Conservation (phyloP, 2,329 filamentous ascomycete genomes). For the Beauveria medogensis region DNA sequence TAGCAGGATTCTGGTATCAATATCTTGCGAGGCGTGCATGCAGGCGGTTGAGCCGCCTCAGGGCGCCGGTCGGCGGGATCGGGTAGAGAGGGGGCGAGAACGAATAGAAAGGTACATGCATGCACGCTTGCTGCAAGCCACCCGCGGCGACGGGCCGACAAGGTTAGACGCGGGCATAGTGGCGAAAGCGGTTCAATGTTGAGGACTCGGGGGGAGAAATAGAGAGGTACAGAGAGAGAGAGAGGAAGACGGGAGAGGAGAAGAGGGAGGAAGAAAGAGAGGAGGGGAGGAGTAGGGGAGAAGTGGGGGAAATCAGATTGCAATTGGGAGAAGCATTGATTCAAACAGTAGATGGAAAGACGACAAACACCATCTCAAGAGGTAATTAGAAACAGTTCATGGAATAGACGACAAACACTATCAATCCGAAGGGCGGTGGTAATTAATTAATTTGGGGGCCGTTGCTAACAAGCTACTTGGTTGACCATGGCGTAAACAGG, state of each 20-base stretch:
- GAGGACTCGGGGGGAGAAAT: neutral
- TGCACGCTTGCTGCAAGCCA: conserved; percentile 1
- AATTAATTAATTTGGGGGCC: neutral
- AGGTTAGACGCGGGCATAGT: conserved; percentile 3
- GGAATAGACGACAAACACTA: no score
- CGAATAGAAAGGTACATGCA: no score
- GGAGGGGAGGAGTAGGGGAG: neutral
- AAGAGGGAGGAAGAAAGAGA: neutral
- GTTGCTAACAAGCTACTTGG: no score
- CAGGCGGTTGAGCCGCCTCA: neutral
- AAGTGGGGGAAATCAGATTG: neutral
- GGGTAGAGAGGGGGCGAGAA: neutral
- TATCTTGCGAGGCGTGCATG: conserved; percentile 1
- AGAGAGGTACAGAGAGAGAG: no score
- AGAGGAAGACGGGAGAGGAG: neutral
- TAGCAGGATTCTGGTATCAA: conserved; percentile 3
- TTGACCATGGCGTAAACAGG: no score
- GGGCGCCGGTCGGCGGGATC: neutral
- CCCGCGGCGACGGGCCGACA: conserved; percentile 2
- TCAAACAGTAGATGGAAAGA: neutral
- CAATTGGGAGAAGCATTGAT: neutral
- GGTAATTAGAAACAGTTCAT: no score
- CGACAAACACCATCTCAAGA: no score
- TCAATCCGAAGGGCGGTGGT: no score
- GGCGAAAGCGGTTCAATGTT: neutral